Evolutionary conservation across 2,329 filamentous ascomycete genomes (phyloP).

Genomic region (Colletotrichum ledebouriae): DNA sequence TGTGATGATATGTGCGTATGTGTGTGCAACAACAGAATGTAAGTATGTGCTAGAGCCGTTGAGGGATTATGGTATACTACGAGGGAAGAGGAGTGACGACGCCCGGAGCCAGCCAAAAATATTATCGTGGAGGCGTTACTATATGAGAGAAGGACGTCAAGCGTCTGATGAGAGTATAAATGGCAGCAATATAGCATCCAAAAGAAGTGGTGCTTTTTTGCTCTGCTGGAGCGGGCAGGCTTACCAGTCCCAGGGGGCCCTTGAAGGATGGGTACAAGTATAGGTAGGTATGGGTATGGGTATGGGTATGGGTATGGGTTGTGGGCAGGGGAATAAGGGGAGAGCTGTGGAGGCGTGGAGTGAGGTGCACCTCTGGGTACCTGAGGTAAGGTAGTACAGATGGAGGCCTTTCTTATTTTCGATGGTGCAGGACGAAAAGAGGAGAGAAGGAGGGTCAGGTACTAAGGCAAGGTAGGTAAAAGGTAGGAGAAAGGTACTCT

Average conservation of each 20-base stretch:
- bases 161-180: conserved; percentile 46
- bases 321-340: conserved; percentile 43
- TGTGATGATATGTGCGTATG: neutral
- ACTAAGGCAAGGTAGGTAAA: too few species aligned
- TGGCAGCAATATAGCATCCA: conserved; percentile 43
- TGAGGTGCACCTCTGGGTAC: conserved; percentile 40
- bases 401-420: conserved; percentile 42
- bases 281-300: conserved; percentile 30
- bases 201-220: conserved; percentile 41
- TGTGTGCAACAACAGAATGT: conserved; percentile 17
- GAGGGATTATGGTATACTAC: conserved; percentile 36
- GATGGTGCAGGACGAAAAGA: conserved; percentile 33
- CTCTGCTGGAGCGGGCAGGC: conserved; percentile 33
- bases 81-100: conserved; percentile 31
- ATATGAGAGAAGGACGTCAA: conserved; percentile 39
- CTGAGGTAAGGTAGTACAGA: conserved; percentile 41
- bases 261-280: conserved; percentile 11
- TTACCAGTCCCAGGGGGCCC: conserved; percentile 28
- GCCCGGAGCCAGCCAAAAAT: conserved; percentile 32
- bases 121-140: conserved; percentile 42
- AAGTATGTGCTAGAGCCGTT: conserved; percentile 25
- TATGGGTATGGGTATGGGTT: conserved; percentile 37
- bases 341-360: conserved; percentile 44
- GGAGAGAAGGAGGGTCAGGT: conserved; percentile 44
- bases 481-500: conserved; percentile 27